Evolutionary conservation across 257 asterid species (phyloP).

Genomic region (Salvia splendens): DNA sequence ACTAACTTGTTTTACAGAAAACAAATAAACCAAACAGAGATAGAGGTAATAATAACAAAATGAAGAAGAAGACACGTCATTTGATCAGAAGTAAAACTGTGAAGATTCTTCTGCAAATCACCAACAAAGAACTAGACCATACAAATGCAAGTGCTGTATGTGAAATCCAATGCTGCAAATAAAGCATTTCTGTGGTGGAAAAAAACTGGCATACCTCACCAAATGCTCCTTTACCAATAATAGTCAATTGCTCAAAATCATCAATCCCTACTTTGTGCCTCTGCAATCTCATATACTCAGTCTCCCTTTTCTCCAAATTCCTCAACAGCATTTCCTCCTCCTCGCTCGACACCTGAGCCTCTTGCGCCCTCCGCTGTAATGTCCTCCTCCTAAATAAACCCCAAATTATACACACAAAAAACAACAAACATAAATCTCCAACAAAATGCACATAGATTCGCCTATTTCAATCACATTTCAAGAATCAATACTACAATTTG

Average conservation of each 20-base stretch:
- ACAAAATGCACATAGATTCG: slow-evolving; percentile 17
- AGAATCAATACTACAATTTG: neutral
- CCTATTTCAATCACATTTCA: neutral
- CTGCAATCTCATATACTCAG: slow-evolving; percentile 96
- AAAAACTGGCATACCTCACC: slow-evolving; percentile 61
- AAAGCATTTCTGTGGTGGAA: neutral
- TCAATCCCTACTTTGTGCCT: slow-evolving; percentile 97
- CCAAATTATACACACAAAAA: neutral
- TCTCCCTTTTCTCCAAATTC: slow-evolving; percentile 89
- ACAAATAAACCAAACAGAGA: too few relatives aligned
- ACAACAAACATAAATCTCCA: neutral
- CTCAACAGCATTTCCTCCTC: slow-evolving; percentile 86
- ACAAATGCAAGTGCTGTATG: slow-evolving; percentile 7
- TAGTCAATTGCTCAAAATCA: slow-evolving; percentile 87
- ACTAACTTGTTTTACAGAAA: too few relatives aligned
- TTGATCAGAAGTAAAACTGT: neutral
- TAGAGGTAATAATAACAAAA: too few relatives aligned
- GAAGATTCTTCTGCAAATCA: neutral
- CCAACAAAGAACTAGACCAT: neutral
- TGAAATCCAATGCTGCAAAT: slow-evolving; percentile 1
- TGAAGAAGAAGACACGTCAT: too few relatives aligned
- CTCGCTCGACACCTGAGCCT: slow-evolving; percentile 77
- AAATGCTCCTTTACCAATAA: slow-evolving; percentile 94
- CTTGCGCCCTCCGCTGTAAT: slow-evolving; percentile 85
- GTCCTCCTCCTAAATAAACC: slow-evolving; percentile 68